These are phyloP conservation scores for Tetrahymena thermophila DNA, from an alignment of 73 alveolate species.

Conservation along the genomic window DNA sequence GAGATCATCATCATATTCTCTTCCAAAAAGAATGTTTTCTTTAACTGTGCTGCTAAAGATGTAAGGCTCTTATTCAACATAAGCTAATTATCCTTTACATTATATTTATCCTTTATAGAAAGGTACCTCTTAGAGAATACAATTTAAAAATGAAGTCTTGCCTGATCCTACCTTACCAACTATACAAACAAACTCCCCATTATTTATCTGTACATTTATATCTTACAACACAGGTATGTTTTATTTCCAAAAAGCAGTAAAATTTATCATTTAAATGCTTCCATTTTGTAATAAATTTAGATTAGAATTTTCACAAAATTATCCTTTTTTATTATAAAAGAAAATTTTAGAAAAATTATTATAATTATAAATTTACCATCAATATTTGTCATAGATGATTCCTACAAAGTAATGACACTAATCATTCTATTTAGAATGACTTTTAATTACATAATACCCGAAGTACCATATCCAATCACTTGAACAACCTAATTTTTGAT, in stretches of 20 bases:
- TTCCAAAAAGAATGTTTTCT: constrained; percentile 61
- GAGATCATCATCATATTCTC: constrained; percentile 47
- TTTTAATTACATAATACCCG: neutral
- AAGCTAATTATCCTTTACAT: neutral
- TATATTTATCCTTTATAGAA: constrained; percentile 8
- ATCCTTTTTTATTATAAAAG: neutral
- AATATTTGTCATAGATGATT: neutral
- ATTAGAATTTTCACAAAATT: neutral
- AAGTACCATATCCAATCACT: constrained; percentile 13
- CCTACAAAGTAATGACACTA: neutral
- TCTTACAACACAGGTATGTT: constrained; percentile 43
- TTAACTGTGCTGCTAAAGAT: constrained; percentile 15
- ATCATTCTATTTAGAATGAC: neutral
- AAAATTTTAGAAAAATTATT: neutral
- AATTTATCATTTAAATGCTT: neutral
- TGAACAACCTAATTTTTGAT: neutral
- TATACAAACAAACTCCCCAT: constrained; percentile 77
- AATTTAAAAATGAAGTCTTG: constrained; percentile 49
- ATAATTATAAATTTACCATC: neutral
- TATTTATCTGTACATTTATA: constrained; percentile 60
- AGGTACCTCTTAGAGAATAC: constrained; percentile 47
- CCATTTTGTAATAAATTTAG: neutral
- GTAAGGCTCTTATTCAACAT: constrained; percentile 12
- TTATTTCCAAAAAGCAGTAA: constrained; percentile 16
- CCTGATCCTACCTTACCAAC: constrained; percentile 92